Evolutionary conservation across 1,284 basidiomycete species (phyloP).

Genomic region (Mycena sp.): DNA sequence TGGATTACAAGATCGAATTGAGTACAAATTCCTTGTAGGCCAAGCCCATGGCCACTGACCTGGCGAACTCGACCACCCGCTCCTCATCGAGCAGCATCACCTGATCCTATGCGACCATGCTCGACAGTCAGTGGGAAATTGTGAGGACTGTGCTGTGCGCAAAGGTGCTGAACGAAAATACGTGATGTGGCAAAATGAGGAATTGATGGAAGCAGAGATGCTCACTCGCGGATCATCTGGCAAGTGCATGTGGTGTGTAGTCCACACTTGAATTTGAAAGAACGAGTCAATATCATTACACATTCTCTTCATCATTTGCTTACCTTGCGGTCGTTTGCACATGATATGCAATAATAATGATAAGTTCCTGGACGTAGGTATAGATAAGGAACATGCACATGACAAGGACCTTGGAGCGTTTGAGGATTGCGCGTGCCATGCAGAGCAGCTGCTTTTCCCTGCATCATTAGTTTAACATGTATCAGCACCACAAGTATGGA

Average conservation of each 20-base stretch:
- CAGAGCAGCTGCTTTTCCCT: slow-evolving; percentile 86
- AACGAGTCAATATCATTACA: slow-evolving; percentile 78
- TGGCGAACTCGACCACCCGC: slow-evolving; percentile 82
- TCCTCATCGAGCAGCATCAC: slow-evolving; percentile 84
- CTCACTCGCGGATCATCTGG: no score
- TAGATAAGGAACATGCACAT: slow-evolving; percentile 67
- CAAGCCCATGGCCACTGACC: no score
- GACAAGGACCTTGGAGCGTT: slow-evolving; percentile 77
- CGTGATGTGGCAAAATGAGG: no score
- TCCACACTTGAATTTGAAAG: slow-evolving; percentile 36
- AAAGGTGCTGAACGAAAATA: slow-evolving; percentile 62
- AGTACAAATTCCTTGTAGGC: no score
- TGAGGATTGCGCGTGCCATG: slow-evolving; percentile 86
- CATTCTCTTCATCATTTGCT: slow-evolving; percentile 45
- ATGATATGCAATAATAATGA: no score
- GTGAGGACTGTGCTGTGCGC: slow-evolving; percentile 71
- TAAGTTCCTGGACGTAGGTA: no score
- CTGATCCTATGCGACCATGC: slow-evolving; percentile 73
- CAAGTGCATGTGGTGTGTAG: no score
- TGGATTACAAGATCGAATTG: no score
- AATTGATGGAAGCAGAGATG: no score
- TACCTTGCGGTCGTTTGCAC: slow-evolving; percentile 74
- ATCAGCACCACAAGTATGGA: no score
- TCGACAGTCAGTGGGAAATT: slow-evolving; percentile 73
- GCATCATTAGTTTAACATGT: neutral